phyloP scores from a whole-genome alignment of 441 rosid genomes.

The Croton laevigatus region DNA sequence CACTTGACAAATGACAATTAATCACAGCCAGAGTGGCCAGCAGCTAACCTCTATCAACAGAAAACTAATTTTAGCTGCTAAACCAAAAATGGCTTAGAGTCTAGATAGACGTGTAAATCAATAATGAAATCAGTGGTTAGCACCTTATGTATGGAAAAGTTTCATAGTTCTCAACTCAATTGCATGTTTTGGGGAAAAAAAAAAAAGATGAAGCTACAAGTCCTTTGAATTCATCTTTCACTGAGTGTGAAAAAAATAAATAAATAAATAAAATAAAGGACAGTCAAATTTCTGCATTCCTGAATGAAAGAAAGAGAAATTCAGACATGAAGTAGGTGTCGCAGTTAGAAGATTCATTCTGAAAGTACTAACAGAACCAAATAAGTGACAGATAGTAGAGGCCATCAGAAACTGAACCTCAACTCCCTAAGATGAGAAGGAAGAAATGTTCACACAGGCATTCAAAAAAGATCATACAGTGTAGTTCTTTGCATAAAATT shows the following conservation, averaged over 20 bases:
- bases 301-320: not conserved
- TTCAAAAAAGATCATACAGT: not conserved
- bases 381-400: not conserved
- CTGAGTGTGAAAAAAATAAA: too few species aligned
- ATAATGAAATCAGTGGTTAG: too few species aligned
- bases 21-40: too few species aligned
- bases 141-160: too few species aligned
- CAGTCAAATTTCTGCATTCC: too few species aligned
- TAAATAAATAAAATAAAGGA: too few species aligned
- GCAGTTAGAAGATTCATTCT: not conserved
- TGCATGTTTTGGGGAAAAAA: not conserved
- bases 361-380: not conserved
- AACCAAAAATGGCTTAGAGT: too few species aligned
- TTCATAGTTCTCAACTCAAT: too few species aligned
- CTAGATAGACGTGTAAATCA: too few species aligned
- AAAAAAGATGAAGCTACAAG: not conserved
- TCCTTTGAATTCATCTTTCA: not conserved
- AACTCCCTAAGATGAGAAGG: slow-evolving; percentile 2
- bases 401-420: not conserved
- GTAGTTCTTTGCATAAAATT: not conserved
- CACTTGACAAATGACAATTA: too few species aligned
- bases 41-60: too few species aligned
- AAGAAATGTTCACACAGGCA: not conserved
- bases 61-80: too few species aligned
- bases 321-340: not conserved